Evolutionary conservation across 2,329 filamentous ascomycete species (phyloP).

Genomic region (Sporothrix inflata): DNA sequence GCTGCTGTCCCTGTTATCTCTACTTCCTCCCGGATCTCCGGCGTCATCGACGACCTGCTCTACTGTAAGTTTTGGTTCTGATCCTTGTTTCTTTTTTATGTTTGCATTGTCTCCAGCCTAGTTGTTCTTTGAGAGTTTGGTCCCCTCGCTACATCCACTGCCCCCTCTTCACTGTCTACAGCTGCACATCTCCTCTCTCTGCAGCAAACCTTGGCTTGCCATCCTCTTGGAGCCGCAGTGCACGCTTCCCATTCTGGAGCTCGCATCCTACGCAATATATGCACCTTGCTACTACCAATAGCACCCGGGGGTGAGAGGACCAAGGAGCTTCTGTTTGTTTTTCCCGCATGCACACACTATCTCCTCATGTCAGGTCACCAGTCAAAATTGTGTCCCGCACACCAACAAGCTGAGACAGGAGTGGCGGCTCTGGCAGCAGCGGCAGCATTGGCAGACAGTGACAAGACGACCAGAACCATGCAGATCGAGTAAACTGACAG

Average conservation of each 20-base stretch:
- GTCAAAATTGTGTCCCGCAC: conserved; percentile 27
- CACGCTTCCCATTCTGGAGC: conserved; percentile 4
- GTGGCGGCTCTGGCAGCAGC: neutral
- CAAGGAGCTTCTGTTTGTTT: conserved; percentile 21
- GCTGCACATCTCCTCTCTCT: neutral
- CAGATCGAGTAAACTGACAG: conserved; percentile 27
- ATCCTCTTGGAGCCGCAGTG: neutral
- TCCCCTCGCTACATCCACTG: neutral
- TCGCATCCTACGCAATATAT: conserved; percentile 15
- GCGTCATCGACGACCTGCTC: neutral
- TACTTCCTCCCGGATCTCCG: neutral
- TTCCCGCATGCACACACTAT: conserved; percentile 18
- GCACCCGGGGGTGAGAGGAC: neutral
- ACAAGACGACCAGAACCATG: conserved; percentile 2
- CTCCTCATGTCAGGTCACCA: conserved; percentile 24
- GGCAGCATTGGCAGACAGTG: neutral
- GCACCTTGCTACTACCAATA: conserved; percentile 12
- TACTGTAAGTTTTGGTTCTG: neutral
- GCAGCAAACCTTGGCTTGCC: neutral
- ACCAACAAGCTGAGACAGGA: conserved; percentile 19
- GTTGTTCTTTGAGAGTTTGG: neutral
- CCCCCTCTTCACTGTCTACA: neutral
- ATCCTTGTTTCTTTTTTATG: neutral
- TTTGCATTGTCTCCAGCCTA: neutral
- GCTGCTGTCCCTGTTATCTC: too few species aligned